A percentile compares a stretch with the other conserved stretches of the same genome.
phyloP scores from a whole-genome alignment of 805 yeast species.

The Nakazawaea laoshanensis region DNA sequence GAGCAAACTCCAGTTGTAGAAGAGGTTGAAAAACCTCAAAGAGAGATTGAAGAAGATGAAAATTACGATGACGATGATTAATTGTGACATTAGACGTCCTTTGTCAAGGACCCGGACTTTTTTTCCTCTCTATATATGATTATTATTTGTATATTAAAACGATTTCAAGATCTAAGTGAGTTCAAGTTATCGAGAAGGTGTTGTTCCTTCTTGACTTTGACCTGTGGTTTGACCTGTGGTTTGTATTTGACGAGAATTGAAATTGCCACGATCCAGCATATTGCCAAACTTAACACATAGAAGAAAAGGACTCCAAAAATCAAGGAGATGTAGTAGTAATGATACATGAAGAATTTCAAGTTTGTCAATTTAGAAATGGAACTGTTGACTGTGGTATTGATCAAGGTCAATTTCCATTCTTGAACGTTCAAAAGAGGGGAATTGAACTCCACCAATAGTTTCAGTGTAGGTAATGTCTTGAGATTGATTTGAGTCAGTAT shows the following conservation, averaged over 20 bases:
- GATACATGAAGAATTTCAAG: conserved; percentile 4
- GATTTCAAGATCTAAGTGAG: no score
- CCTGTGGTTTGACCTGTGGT: background rate
- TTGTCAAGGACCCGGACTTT: background rate
- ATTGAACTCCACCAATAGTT: conserved; percentile 3
- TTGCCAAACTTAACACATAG: conserved; percentile 1
- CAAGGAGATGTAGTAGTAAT: conserved; percentile 6
- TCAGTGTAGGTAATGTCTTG: no score
- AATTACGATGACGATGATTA: conserved; percentile 24
- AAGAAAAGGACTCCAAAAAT: conserved; percentile 4
- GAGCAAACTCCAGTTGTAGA: conserved; percentile 12
- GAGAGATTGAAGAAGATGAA: conserved; percentile 27
- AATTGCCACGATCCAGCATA: conserved; percentile 1
- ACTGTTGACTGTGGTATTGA: no score
- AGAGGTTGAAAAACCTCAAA: conserved; percentile 23
- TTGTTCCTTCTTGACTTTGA: no score
- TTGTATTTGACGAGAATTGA: conserved; percentile 1
- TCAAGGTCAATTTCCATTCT: background rate
- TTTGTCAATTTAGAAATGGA: no score
- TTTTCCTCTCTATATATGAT: background rate
- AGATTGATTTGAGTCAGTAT: no score
- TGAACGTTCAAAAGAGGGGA: conserved; percentile 1
- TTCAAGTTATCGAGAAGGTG: no score
- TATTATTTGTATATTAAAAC: background rate
- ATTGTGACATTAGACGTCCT: background rate